These are phyloP conservation scores for Colletotrichum brevisporum DNA, from an alignment of 2,329 filamentous ascomycete species.

Conservation along the genomic window DNA sequence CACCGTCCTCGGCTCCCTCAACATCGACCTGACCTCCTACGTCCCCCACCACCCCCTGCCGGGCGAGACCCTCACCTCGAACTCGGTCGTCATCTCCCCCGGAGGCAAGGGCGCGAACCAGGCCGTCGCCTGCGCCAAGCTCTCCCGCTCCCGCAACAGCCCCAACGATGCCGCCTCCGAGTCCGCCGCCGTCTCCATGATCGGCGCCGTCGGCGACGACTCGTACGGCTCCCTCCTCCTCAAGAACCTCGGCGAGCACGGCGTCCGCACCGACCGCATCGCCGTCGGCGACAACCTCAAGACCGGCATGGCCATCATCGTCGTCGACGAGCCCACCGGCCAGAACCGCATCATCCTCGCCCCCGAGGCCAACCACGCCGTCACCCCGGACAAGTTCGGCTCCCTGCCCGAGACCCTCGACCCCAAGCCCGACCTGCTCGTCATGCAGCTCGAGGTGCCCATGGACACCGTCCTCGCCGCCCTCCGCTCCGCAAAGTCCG, in stretches of 20 bases:
- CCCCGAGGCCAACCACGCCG: conserved; percentile 77
- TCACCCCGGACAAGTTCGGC: conserved; percentile 54
- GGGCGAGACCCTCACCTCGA: conserved; percentile 89
- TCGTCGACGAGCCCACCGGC: conserved; percentile 80
- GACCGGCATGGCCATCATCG: conserved; percentile 81
- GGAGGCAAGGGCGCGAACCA: conserved; percentile 98
- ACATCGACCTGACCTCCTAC: conserved; percentile 92
- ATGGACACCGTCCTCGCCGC: conserved; percentile 75
- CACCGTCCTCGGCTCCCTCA: conserved; percentile 91
- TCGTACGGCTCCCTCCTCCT: conserved; percentile 74
- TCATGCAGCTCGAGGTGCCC: conserved; percentile 86
- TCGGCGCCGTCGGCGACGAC: conserved; percentile 81
- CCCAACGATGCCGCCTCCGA: conserved; percentile 51
- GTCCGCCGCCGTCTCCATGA: conserved; percentile 72
- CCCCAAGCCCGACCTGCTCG: conserved; percentile 71
- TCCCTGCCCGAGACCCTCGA: conserved; percentile 45
- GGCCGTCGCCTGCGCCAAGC: conserved; percentile 87
- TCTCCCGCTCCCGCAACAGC: conserved; percentile 69
- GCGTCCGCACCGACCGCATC: conserved; percentile 73
- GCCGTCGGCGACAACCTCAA: conserved; percentile 55
- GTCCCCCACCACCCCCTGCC: conserved; percentile 86
- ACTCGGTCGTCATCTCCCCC: conserved; percentile 82
- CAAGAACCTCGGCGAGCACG: conserved; percentile 70
- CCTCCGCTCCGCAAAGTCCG: conserved; percentile 63
- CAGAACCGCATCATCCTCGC: conserved; percentile 84